Evolutionary conservation across 2,329 filamentous ascomycete genomes (phyloP).

Genomic region (Xenoacremonium recifei): DNA sequence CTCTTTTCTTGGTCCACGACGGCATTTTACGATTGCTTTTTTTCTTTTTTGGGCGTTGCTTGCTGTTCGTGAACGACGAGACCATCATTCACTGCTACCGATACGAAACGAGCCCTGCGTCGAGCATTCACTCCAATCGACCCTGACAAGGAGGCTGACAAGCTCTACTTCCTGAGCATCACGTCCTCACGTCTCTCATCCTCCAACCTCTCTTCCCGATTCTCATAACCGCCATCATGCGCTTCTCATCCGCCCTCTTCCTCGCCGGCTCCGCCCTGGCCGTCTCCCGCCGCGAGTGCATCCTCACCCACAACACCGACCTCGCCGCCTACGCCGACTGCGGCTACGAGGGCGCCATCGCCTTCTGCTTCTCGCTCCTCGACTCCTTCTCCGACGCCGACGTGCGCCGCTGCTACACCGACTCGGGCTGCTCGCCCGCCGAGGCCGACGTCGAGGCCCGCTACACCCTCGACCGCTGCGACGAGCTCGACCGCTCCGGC

Average conservation of each 20-base stretch:
- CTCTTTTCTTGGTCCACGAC: constrained; percentile 1
- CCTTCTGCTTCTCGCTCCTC: constrained; percentile 40
- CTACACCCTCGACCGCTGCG: constrained; percentile 31
- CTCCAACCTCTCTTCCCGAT: constrained; percentile 1
- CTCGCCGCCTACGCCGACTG: constrained; percentile 43
- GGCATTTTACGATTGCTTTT: too few relatives aligned
- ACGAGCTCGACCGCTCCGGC: constrained; percentile 21
- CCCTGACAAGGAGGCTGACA: too few relatives aligned
- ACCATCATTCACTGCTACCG: too few relatives aligned
- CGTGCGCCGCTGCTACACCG: constrained; percentile 37
- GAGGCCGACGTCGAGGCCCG: constrained; percentile 30
- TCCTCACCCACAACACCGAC: constrained; percentile 35
- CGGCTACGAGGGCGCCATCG: constrained; percentile 41
- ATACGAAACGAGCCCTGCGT: too few relatives aligned
- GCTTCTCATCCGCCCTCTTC: constrained; percentile 32
- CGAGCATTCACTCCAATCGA: too few relatives aligned
- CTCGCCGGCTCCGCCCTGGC: constrained; percentile 33
- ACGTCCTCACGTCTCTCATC: constrained; percentile 1
- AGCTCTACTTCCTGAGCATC: too few relatives aligned
- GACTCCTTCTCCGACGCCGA: constrained; percentile 29
- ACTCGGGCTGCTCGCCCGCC: constrained; percentile 33
- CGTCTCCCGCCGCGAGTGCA: constrained; percentile 36
- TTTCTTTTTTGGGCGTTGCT: too few relatives aligned
- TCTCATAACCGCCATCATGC: constrained; percentile 21
- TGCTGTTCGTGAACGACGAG: too few relatives aligned